Base-by-base conservation (phyloP, 768 basidiomycete genomes). In the Rhizopogon vulgaris region DNA sequence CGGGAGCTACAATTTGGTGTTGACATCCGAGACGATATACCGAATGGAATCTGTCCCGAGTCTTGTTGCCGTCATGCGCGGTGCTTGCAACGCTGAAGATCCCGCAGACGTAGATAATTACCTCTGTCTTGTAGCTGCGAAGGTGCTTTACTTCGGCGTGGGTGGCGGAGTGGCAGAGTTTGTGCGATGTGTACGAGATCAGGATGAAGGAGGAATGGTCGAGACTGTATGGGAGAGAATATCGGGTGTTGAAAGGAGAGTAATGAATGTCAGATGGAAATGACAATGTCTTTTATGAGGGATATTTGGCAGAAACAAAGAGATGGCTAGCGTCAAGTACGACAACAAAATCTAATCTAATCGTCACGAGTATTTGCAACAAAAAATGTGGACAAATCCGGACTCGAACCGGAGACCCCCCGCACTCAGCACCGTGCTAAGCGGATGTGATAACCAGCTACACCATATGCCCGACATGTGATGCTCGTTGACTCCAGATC, bases 11-110 rank as follows among this genome's bases (percentile, higher is more conserved):
- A 79, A 93, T 59, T 56, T 94, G 39, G 72, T 96, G 2, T 70
- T 98, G 46, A 92, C 93, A 0, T 90, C 90, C 24, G 95, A 99
- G 70, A 98, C 95, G 38, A 91, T 98, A 18, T 98, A 99, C 63
- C 75, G 82, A 25, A 69, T 74, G 10, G 78, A 82, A 1, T 85
- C 79, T 55, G 74, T 95, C 2, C 70, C 71, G 0, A 70, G 82
- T 25, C 71, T 99, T 38, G 66, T 89, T 18, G 59, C 68, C 34
- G 64, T 87, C 17, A 60, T 90, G 64, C 68, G 70, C 47, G 52
- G 62, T 0, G 73, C 78, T 11, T 73, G 72, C 51, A 38, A 55
- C 25, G 52, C 52, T 27, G 38, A 55, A 43, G 3, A 6, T 6
- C 5, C 28, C 12, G 18, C n/a, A 22, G 50, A 14, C 14, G 8